Evolutionary conservation across 2,329 filamentous ascomycete genomes (phyloP).

Genomic region (Curvularia hawaiiensis): DNA sequence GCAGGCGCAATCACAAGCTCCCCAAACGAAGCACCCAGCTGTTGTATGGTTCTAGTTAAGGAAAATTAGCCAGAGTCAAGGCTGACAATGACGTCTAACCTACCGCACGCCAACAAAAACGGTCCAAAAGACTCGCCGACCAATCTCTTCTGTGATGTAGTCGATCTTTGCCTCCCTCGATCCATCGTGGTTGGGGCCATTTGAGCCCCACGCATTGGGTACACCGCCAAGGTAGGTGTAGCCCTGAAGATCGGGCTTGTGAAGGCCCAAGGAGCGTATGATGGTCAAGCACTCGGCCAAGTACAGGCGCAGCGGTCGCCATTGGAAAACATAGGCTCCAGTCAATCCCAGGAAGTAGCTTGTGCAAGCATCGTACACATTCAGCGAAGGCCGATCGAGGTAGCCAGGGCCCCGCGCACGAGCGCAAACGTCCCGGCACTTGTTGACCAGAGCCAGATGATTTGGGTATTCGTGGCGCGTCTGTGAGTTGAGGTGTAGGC

Average conservation of each 20-base stretch:
- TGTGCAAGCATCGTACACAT: conserved; percentile 68
- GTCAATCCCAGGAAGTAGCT: conserved; percentile 76
- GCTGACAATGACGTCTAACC: conserved; percentile 17
- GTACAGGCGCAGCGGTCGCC: conserved; percentile 70
- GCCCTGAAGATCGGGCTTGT: conserved; percentile 58
- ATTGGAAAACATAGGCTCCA: conserved; percentile 70
- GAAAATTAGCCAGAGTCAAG: conserved; percentile 13
- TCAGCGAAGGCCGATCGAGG: conserved; percentile 60
- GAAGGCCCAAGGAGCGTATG: conserved; percentile 69
- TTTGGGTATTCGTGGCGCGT: conserved; percentile 70
- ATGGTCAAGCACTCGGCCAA: conserved; percentile 74
- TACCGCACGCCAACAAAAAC: conserved; percentile 74
- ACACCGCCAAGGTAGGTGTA: conserved; percentile 47
- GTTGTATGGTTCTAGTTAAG: conserved; percentile 69
- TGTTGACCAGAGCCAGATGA: conserved; percentile 71
- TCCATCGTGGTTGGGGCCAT: conserved; percentile 44
- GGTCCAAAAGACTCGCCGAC: conserved; percentile 76
- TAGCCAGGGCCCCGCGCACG: conserved; percentile 67
- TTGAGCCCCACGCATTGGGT: conserved; percentile 41
- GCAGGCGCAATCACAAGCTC: conserved; percentile 78
- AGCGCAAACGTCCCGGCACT: conserved; percentile 72
- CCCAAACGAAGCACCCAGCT: conserved; percentile 73
- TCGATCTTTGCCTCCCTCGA: conserved; percentile 48
- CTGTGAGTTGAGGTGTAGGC: conserved; percentile 71
- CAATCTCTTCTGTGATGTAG: conserved; percentile 58